Conservation (phyloP, 306 rosid species). For the Lathyrus aphaca region DNA sequence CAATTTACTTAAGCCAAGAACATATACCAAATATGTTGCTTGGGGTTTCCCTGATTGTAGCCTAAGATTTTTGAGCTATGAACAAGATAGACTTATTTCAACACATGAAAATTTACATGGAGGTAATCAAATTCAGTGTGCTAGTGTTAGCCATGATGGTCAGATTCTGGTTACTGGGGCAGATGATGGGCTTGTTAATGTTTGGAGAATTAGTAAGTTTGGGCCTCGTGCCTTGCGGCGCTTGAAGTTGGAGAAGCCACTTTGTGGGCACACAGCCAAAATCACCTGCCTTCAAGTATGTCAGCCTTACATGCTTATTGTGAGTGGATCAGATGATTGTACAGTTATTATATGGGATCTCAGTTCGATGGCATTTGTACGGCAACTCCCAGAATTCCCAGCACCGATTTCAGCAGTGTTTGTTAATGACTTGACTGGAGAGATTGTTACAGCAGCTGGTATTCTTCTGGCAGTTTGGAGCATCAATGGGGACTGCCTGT, state of each 20-base stretch:
- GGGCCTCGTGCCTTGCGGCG: conserved; percentile 67
- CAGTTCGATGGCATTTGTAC: conserved; percentile 84
- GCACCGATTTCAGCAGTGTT: conserved; percentile 79
- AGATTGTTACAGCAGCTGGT: conserved; percentile 96
- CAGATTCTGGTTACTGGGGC: conserved; percentile 90
- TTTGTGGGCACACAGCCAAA: conserved; percentile 81
- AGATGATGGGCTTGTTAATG: conserved; percentile 91
- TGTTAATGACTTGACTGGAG: conserved; percentile 95
- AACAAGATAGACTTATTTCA: conserved; percentile 91
- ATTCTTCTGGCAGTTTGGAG: conserved; percentile 95
- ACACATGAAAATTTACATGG: conserved; percentile 97
- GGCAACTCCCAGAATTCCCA: conserved; percentile 97
- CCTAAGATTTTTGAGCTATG: conserved; percentile 91
- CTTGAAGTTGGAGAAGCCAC: conserved; percentile 92
- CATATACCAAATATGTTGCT: conserved; percentile 86
- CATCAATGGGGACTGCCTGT: conserved; percentile 94
- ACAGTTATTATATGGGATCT: conserved; percentile 97
- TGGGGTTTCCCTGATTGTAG: conserved; percentile 99
- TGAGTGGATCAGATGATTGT: conserved; percentile 97
- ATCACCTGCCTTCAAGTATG: conserved; percentile 92
- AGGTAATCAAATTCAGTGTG: conserved; percentile 89
- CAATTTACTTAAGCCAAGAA: conserved; percentile 87
- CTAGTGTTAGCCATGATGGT: conserved; percentile 89
- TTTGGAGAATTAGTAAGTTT: conserved; percentile 79
- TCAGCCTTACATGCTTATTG: conserved; percentile 97